Percentiles rank a stretch among this genome's conserved stretches.
phyloP scores from a whole-genome alignment of 2,329 filamentous ascomycete species.

The Neofusicoccum laricinum region DNA sequence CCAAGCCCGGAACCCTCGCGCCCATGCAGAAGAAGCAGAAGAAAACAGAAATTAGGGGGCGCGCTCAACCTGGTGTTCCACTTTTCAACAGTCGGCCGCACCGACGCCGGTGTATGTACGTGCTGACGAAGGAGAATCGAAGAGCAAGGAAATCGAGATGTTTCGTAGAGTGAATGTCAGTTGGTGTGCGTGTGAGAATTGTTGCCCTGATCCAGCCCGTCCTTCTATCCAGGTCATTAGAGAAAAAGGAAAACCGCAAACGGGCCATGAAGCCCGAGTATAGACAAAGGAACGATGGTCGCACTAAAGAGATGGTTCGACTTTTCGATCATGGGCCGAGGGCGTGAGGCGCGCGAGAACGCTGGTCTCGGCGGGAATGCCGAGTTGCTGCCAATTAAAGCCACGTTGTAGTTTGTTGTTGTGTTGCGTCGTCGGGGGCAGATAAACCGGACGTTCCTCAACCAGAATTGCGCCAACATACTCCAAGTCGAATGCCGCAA shows the following conservation, averaged over 20 bases:
- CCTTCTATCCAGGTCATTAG: constrained; percentile 18
- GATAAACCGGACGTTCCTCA: constrained; percentile 11
- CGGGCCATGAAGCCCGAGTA: not conserved
- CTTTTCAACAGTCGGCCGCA: constrained; percentile 5
- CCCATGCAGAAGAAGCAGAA: constrained; percentile 7
- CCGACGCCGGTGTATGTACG: constrained; percentile 14
- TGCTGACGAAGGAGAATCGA: not conserved
- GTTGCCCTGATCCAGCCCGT: constrained; percentile 14
- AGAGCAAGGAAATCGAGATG: constrained; percentile 14
- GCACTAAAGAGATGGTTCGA: constrained; percentile 4
- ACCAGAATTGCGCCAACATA: constrained; percentile 23
- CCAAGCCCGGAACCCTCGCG: constrained; percentile 9
- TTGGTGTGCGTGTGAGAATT: constrained; percentile 14
- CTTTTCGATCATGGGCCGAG: not conserved
- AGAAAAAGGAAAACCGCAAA: constrained; percentile 8
- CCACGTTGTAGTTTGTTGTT: not conserved
- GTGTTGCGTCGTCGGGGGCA: constrained; percentile 9
- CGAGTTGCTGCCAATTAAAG: constrained; percentile 7
- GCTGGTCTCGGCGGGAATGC: not conserved
- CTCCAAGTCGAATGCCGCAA: constrained; percentile 36
- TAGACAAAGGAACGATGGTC: constrained; percentile 12
- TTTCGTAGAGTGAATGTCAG: constrained; percentile 14
- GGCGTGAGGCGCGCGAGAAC: not conserved
- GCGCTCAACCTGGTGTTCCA: not conserved
- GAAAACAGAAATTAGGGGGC: constrained; percentile 1